Evolutionary conservation across 2,329 filamentous ascomycete species (phyloP).

Genomic region (Rhynchosporium graminicola): DNA sequence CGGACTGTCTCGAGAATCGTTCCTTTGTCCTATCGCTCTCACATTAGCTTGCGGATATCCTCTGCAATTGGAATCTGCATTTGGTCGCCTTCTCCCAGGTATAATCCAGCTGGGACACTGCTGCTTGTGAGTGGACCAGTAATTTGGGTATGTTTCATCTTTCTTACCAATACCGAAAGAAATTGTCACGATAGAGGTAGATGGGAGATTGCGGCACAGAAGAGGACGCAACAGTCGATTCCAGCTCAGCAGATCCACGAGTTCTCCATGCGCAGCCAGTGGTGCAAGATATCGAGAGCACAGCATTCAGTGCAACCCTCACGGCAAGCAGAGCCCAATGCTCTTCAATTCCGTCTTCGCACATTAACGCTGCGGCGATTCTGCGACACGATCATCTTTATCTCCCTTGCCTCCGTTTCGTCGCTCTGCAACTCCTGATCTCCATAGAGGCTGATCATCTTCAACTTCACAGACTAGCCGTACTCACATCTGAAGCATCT

Average conservation of each 20-base stretch:
- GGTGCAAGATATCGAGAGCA: constrained; percentile 11
- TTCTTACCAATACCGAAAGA: constrained; percentile 1
- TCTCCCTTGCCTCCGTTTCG: constrained; percentile 17
- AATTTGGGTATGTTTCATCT: constrained; percentile 7
- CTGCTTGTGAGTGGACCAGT: background rate
- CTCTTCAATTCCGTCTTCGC: constrained; percentile 10
- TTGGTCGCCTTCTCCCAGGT: constrained; percentile 1
- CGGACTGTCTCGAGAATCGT: background rate
- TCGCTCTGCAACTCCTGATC: constrained; percentile 14
- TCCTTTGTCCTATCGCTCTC: background rate
- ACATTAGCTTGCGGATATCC: background rate
- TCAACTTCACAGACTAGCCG: constrained; percentile 15
- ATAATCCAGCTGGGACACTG: constrained; percentile 8
- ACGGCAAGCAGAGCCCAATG: constrained; percentile 8
- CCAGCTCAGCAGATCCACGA: constrained; percentile 13
- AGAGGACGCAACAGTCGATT: background rate
- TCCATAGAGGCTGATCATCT: constrained; percentile 21
- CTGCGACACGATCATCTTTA: constrained; percentile 18
- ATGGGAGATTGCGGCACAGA: background rate
- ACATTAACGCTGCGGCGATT: constrained; percentile 24
- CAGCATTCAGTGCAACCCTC: constrained; percentile 15
- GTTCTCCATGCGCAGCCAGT: constrained; percentile 23
- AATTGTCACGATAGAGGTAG: background rate
- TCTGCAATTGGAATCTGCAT: background rate
- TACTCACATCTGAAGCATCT: background rate